These are phyloP conservation scores for Auricularia sp. DNA, from an alignment of 768 basidiomycete genomes.

Conservation along the genomic window DNA sequence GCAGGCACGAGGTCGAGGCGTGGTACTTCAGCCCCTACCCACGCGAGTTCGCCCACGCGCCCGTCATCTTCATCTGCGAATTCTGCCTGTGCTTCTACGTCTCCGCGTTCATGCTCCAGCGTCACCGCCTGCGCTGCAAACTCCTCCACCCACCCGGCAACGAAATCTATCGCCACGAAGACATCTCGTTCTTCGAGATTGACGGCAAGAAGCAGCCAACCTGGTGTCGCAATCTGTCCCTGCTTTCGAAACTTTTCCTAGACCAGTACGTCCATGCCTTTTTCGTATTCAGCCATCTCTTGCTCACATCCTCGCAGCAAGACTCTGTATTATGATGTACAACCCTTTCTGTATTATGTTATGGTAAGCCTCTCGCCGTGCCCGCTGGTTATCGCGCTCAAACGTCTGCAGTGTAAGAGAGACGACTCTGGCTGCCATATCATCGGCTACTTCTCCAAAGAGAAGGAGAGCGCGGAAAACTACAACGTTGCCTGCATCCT, in stretches of 20 bases:
- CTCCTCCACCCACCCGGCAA: conserved; percentile 94
- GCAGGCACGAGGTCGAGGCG: conserved; percentile 94
- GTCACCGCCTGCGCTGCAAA: conserved; percentile 86
- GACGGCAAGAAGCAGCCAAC: conserved; percentile 93
- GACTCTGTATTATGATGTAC: conserved; percentile 98
- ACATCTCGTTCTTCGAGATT: conserved; percentile 96
- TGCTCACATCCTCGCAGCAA: conserved; percentile 45
- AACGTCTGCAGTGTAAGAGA: conserved; percentile 49
- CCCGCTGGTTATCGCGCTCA: conserved; percentile 11
- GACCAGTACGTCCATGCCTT: conserved; percentile 66
- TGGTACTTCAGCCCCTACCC: conserved; percentile 99
- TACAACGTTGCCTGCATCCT: conserved; percentile 99
- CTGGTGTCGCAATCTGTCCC: conserved; percentile 94
- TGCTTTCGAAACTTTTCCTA: conserved; percentile 95
- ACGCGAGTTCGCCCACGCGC: conserved; percentile 93
- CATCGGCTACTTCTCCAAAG: conserved; percentile 98
- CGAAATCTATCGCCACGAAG: conserved; percentile 97
- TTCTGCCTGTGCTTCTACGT: conserved; percentile 93
- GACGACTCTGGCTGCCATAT: conserved; percentile 89
- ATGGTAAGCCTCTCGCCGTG: conserved; percentile 51
- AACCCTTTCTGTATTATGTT: conserved; percentile 98
- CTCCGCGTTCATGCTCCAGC: conserved; percentile 79
- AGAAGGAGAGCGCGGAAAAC: conserved; percentile 95
- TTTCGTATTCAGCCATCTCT: conserved; percentile 7
- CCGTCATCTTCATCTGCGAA: conserved; percentile 95